Evolutionary conservation across 768 basidiomycete species (phyloP), one percentile per base, ranked within the genome.

Genomic region (Leccinum variicolor): DNA sequence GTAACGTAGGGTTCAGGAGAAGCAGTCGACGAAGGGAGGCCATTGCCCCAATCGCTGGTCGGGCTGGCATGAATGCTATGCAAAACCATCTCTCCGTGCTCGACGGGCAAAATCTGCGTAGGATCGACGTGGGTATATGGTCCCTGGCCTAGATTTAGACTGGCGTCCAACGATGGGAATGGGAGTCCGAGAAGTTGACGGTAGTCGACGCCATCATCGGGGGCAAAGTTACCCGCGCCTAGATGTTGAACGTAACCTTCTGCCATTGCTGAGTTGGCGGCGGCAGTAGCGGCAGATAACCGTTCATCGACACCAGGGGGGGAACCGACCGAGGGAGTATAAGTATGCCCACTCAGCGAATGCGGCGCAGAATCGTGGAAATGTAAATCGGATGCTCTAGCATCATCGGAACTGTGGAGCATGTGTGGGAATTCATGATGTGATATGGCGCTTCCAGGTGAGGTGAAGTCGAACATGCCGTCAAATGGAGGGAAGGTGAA

Each of bases 121-220:
- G 95, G 95, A 75, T 98, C 92, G 58, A 98, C 90, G 72, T 90
- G 87, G 34, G 89, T 90, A 73, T 82, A 90, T 7, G 83, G 81
- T 48, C 75, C 73, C 60, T 81, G 79, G 54, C 74, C 73, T 28
- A 78, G 53, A 34, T 63, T 70, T 39, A 71, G 67, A 4, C 75
- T 69, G 29, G 73, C 68, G 60, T 85, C 83, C 56, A 84, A 70
- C 56, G 77, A 74, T 26, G 85, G 74, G 69, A 86, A 89, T 60
- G 84, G 81, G 63, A 89, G 75, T 46, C 83, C 81, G 73, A 91
- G 82, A 53, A 92, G 72, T n/a, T 71, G 71, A 61, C 79, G 77
- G 64, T 85, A 90, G 62, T 87, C 84, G 46, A 89, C 70, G 25
- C 76, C 66, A 49, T 87, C 86, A 49, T 89, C 86, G n/a, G 81